phyloP scores from a whole-genome alignment of 1,284 basidiomycete genomes.

The Sanguinoderma infundibulare region DNA sequence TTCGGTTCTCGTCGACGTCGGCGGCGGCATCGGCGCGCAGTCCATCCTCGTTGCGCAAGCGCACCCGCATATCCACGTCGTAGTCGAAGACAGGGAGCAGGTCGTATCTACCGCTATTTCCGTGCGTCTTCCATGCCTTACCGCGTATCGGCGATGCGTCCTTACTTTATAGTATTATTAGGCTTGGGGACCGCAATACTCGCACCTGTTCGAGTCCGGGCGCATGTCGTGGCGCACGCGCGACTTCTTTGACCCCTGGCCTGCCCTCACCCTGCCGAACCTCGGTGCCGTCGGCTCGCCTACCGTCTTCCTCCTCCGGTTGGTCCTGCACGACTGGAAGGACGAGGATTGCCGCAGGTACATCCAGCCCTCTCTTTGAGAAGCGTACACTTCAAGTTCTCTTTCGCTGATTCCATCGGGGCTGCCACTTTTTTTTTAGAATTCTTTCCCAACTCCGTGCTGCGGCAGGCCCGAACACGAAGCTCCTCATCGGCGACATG shows the following conservation, averaged over 20 bases:
- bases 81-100: conserved; percentile 69
- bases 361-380: not conserved
- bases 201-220: conserved; percentile 26
- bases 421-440: conserved; percentile 1
- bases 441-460: conserved; percentile 33
- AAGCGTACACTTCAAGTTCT: not conserved
- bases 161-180: too few relatives aligned
- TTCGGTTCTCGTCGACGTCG: conserved; percentile 67
- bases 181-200: conserved; percentile 29
- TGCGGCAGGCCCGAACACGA: conserved; percentile 44
- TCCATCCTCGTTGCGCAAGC: conserved; percentile 66
- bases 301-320: conserved; percentile 66
- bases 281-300: conserved; percentile 6
- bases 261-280: conserved; percentile 5
- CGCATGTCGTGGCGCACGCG: conserved; percentile 46
- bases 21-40: conserved; percentile 74
- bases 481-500: conserved; percentile 65
- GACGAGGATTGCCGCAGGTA: conserved; percentile 41
- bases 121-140: not conserved
- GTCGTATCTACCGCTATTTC: conserved; percentile 59
- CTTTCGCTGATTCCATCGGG: too few relatives aligned
- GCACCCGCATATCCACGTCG: conserved; percentile 56
- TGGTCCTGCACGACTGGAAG: conserved; percentile 75
- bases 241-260: conserved; percentile 62
- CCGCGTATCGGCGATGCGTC: too few relatives aligned